phyloP scores from a whole-genome alignment of 2,329 filamentous ascomycete species.

The Neofusicoccum umdonicola region DNA sequence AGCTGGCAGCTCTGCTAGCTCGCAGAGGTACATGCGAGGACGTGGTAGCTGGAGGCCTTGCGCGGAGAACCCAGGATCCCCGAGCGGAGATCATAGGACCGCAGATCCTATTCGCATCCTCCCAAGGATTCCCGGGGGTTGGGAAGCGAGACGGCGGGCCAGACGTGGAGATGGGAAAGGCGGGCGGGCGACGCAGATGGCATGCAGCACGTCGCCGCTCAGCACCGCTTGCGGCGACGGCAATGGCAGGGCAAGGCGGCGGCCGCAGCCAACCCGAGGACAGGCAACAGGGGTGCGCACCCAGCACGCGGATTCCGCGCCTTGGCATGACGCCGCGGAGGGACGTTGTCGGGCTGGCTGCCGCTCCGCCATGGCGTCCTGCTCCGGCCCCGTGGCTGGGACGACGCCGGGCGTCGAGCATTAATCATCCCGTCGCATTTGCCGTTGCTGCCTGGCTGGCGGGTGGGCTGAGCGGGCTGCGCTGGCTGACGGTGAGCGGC shows the following conservation, averaged over 20 bases:
- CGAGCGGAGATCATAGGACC: neutral
- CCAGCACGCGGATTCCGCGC: constrained; percentile 3
- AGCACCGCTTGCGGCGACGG: neutral
- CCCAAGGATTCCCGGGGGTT: neutral
- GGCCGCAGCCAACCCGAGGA: neutral
- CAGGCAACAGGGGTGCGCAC: neutral
- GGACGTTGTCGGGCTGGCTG: neutral
- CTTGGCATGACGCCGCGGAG: constrained; percentile 1
- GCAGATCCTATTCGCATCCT: constrained; percentile 2
- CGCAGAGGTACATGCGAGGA: neutral
- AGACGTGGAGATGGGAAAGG: neutral
- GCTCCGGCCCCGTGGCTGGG: neutral
- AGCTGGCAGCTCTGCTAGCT: neutral
- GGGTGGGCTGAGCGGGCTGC: neutral
- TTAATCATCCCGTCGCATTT: neutral
- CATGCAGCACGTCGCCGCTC: neutral
- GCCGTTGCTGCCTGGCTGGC: neutral
- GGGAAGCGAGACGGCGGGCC: neutral
- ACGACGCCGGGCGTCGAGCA: neutral
- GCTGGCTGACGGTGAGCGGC: neutral
- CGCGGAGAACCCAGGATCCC: neutral
- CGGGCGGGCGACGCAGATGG: neutral
- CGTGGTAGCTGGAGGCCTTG: neutral
- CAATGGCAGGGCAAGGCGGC: neutral
- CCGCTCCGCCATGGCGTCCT: constrained; percentile 1